Percentiles rank a stretch among this genome's conserved stretches.
These are phyloP conservation scores for Neurospora sp. DNA, from an alignment of 495 filamentous ascomycete species.

Conservation along the genomic window DNA sequence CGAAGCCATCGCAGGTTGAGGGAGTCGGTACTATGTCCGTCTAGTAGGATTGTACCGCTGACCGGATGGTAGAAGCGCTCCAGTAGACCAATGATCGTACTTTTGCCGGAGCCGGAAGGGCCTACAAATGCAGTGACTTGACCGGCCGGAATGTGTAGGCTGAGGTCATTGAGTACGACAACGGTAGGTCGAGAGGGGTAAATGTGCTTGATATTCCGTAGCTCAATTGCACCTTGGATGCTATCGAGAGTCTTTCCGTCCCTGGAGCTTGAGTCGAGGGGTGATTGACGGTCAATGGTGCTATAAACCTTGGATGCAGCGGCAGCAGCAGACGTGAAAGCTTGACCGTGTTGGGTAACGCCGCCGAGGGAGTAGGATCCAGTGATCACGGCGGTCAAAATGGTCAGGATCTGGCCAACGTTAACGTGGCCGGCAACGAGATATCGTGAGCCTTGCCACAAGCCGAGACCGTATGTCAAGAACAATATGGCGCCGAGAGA, in stretches of 20 bases:
- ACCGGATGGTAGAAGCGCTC: constrained; percentile 86
- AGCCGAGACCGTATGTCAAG: not conserved
- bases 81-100: constrained; percentile 77
- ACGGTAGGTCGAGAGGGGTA: constrained; percentile 83
- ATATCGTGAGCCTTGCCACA: not conserved
- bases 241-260: constrained; percentile 52
- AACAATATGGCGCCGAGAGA: not conserved
- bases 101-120: constrained; percentile 76
- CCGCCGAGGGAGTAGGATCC: constrained; percentile 53
- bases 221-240: constrained; percentile 59
- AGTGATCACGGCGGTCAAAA: not conserved
- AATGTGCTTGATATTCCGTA: constrained; percentile 67
- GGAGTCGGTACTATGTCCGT: constrained; percentile 58
- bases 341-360: constrained; percentile 61
- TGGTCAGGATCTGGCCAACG: not conserved
- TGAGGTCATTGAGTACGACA: constrained; percentile 67
- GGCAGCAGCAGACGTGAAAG: constrained; percentile 60
- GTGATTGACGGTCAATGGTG: constrained; percentile 69
- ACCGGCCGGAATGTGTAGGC: constrained; percentile 62
- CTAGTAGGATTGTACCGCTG: constrained; percentile 11
- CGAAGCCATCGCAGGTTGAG: constrained; percentile 73
- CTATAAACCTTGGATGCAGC: constrained; percentile 67
- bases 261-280: constrained; percentile 56
- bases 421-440: not conserved
- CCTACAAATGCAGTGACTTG: constrained; percentile 78